Conservation (phyloP, 164 flowering plant genomes). For the Hamamelis virginiana region DNA sequence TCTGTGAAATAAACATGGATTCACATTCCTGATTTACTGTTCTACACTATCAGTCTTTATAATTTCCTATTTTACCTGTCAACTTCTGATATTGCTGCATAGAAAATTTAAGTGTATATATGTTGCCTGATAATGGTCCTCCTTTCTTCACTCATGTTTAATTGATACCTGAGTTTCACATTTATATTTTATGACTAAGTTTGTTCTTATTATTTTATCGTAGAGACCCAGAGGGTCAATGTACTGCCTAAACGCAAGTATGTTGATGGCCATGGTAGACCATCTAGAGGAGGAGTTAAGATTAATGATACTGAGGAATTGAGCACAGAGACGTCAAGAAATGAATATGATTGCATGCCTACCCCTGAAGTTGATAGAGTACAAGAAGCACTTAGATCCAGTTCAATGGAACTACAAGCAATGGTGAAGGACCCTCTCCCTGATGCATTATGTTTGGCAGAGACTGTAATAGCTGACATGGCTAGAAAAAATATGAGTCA, state of each 20-base stretch:
- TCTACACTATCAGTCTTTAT: too few species aligned
- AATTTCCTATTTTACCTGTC: too few species aligned
- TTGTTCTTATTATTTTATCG: background rate
- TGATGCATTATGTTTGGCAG: slow-evolving; percentile 48
- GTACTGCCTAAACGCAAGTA: slow-evolving; percentile 22
- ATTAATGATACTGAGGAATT: slow-evolving; percentile 29
- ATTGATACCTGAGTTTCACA: background rate
- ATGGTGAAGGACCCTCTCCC: slow-evolving; percentile 75
- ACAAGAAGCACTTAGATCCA: slow-evolving; percentile 46
- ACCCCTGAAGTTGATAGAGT: slow-evolving; percentile 39
- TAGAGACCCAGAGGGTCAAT: slow-evolving; percentile 17
- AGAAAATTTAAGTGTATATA: too few species aligned
- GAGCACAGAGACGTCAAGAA: slow-evolving; percentile 7
- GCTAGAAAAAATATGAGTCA: slow-evolving; percentile 9
- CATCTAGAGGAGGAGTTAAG: slow-evolving; percentile 28
- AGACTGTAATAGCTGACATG: slow-evolving; percentile 19
- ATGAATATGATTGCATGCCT: slow-evolving; percentile 20
- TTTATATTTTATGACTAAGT: background rate
- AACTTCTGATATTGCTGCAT: too few species aligned
- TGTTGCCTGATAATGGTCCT: too few species aligned
- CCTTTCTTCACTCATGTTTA: too few species aligned
- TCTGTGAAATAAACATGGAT: too few species aligned
- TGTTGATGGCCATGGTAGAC: slow-evolving; percentile 15
- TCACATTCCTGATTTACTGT: too few species aligned
- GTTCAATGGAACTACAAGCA: slow-evolving; percentile 44